Base-by-base conservation (phyloP, 2,329 filamentous ascomycete genomes). In the Ophiosphaerella herpotricha region DNA sequence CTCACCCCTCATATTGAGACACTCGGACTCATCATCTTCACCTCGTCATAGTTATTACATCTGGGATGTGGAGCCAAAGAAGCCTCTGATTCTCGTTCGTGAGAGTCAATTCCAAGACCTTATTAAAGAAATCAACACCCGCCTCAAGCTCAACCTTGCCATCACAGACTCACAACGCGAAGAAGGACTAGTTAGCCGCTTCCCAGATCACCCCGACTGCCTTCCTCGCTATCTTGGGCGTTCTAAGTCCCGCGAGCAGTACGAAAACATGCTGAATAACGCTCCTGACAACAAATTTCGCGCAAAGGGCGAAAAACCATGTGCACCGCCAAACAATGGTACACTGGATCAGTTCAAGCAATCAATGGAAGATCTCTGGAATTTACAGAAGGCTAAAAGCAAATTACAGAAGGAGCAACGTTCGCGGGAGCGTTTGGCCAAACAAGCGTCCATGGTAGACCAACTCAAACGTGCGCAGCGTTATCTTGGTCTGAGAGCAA, bases 171-270 rank as follows among this genome's bases (percentile, higher is more conserved):
- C 80, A 0, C 70, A 74, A 5, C 76, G 78, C 11, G 73, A 78
- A 4, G 74, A 78, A 13, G 83, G 80, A 1, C 87, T 94, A 50
- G 70, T 81, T 37, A 71, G 88, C 49, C 74, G 74, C 8, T 94
- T 95, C 64, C 80, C 80, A 0, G 64, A 82, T 26, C 79, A 82
- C 31, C 79, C 80, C 3, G 83, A 81, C 5, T 85, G 86, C 4
- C 78, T 80, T 7, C 91, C 91, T 4, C 81, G 84, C 36, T 92
- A 85, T 62, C 75, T 94, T 5, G 85, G 86, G 2, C 79, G 77
- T 35, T 83, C 81, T 1, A 73, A 66, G 12, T 82, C 76, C 34
- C 72, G 74, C 4, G 72, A 77, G 55, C 78, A 64, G 43, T 77
- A 74, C 70, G 76, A 73, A 24, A 64, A 49, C n/a, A 69, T 76